Conservation (phyloP, 768 basidiomycete genomes). For the Lentinula guzmanii region DNA sequence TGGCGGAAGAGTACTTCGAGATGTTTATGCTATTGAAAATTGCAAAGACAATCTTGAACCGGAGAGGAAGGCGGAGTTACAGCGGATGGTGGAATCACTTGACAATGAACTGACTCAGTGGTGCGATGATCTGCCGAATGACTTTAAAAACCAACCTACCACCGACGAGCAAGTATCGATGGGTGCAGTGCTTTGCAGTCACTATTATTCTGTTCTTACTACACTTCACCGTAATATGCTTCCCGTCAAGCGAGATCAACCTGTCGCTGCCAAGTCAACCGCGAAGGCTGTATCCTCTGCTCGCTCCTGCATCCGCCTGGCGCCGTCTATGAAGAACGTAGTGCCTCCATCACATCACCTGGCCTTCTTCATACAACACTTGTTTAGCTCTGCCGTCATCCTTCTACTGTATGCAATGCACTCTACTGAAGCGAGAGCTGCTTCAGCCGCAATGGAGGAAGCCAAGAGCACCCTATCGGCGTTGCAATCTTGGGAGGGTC, state of each 20-base stretch:
- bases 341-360: conserved; percentile 84
- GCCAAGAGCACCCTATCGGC: conserved; percentile 66
- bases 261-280: conserved; percentile 63
- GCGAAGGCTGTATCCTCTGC: conserved; percentile 79
- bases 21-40: conserved; percentile 77
- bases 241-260: conserved; percentile 70
- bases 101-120: conserved; percentile 76
- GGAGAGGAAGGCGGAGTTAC: conserved; percentile 71
- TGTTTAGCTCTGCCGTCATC: conserved; percentile 86
- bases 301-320: conserved; percentile 78
- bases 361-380: conserved; percentile 84
- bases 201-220: conserved; percentile 84
- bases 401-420: conserved; percentile 85
- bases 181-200: conserved; percentile 81
- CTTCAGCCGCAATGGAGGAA: conserved; percentile 76
- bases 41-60: conserved; percentile 70
- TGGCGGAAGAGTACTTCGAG: conserved; percentile 72
- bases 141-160: conserved; percentile 68
- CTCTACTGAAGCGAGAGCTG: conserved; percentile 56
- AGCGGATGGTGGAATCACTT: conserved; percentile 69
- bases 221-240: conserved; percentile 86
- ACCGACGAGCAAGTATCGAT: conserved; percentile 81
- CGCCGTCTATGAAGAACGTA: conserved; percentile 77
- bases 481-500: conserved; percentile 76
- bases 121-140: conserved; percentile 72